Conservation (phyloP, 2,329 filamentous ascomycete species). For the Aureobasidium pullulans region DNA sequence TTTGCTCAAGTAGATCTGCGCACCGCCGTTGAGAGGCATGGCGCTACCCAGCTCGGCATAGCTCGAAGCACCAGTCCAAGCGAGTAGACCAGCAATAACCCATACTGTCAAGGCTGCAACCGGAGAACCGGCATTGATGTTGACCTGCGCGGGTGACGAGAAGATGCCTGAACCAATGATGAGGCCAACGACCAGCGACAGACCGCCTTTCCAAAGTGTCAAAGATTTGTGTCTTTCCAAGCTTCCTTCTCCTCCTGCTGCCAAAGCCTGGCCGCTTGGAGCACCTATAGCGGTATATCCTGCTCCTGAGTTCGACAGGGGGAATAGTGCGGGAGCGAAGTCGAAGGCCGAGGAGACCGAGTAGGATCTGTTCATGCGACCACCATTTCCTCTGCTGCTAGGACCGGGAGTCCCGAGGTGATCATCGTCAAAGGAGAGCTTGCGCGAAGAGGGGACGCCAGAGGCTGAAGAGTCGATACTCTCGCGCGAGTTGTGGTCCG, state of each 20-base stretch:
- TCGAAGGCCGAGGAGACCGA: conserved; percentile 92
- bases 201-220: conserved; percentile 87
- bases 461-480: conserved; percentile 67
- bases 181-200: conserved; percentile 83
- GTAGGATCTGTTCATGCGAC: conserved; percentile 57
- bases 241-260: conserved; percentile 61
- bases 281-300: conserved; percentile 79
- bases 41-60: conserved; percentile 94
- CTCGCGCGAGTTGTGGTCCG: conserved; percentile 58
- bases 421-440: conserved; percentile 79
- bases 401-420: conserved; percentile 50
- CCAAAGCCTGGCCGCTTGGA: conserved; percentile 51
- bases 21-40: conserved; percentile 89
- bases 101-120: conserved; percentile 88
- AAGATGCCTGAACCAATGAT: conserved; percentile 98
- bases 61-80: conserved; percentile 91
- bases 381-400: conserved; percentile 15
- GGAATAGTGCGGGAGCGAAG: conserved; percentile 88
- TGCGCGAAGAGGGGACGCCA: conserved; percentile 87
- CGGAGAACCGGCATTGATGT: conserved; percentile 81
- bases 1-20: conserved; percentile 90
- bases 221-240: conserved; percentile 93
- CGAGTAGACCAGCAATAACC: conserved; percentile 81
- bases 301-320: conserved; percentile 68
- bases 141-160: conserved; percentile 87